phyloP scores from a whole-genome alignment of 192 early-diverging fungal genomes.

The Neocallimastix lanati region DNA sequence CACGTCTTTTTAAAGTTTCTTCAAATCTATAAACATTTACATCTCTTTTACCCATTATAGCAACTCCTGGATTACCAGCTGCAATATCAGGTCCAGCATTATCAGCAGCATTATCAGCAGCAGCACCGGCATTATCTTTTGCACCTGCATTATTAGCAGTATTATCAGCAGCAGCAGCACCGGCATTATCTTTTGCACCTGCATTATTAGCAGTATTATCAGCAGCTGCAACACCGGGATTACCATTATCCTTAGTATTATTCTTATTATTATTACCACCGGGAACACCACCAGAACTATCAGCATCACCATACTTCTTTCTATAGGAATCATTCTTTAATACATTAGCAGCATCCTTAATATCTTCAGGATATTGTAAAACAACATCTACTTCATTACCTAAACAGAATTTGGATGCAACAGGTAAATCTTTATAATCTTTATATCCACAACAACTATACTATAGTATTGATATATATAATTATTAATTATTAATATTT shows the following conservation, averaged over 20 bases:
- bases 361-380: neutral
- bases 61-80: no score
- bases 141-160: no score
- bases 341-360: neutral
- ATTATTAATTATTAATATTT: no score
- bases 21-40: neutral
- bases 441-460: neutral
- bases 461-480: no score
- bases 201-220: neutral
- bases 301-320: neutral
- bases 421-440: neutral
- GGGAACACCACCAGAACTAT: neutral
- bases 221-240: neutral
- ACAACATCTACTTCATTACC: neutral
- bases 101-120: no score
- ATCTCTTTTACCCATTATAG: no score
- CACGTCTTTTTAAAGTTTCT: neutral
- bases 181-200: no score
- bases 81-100: no score
- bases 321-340: neutral
- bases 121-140: no score
- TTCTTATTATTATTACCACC: no score
- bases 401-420: neutral
- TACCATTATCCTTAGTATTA: no score
- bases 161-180: no score